phyloP scores from a whole-genome alignment of 2,329 filamentous ascomycete genomes.

The Xylariaceae sp. region DNA sequence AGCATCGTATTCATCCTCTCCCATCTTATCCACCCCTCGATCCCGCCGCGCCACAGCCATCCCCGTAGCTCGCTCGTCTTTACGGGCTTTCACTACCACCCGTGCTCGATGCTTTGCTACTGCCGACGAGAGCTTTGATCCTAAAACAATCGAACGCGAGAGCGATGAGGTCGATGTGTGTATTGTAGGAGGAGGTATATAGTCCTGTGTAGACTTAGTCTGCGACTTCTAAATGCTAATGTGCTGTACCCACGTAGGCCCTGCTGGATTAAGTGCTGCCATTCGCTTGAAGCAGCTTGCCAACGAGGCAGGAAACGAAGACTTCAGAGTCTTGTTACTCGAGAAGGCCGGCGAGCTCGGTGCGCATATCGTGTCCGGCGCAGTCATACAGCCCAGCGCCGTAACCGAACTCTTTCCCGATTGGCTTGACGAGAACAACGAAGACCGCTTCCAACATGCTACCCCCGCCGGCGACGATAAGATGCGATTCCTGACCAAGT shows the following conservation, averaged over 20 bases:
- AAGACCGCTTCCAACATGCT: constrained; percentile 79
- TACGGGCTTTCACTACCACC: constrained; percentile 39
- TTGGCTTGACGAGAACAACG: constrained; percentile 88
- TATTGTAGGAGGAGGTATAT: constrained; percentile 80
- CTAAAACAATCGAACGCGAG: constrained; percentile 73
- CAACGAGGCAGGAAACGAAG: constrained; percentile 90
- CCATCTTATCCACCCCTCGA: constrained; percentile 8
- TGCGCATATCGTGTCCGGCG: constrained; percentile 92
- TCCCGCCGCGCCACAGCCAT: constrained; percentile 14
- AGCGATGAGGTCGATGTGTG: constrained; percentile 93
- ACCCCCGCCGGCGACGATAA: constrained; percentile 80
- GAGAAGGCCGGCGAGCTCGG: constrained; percentile 96
- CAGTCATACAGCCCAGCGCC: constrained; percentile 86
- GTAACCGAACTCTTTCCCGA: constrained; percentile 89
- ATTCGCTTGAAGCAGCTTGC: constrained; percentile 95
- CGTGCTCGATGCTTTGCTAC: constrained; percentile 28
- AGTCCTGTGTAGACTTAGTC: constrained; percentile 13
- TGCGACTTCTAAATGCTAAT: constrained; percentile 8
- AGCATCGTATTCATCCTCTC: constrained; percentile 23
- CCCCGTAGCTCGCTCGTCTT: constrained; percentile 11
- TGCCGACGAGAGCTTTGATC: constrained; percentile 61
- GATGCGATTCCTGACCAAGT: constrained; percentile 93
- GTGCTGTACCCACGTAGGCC: constrained; percentile 48
- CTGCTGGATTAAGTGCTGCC: constrained; percentile 85
- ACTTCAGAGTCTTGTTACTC: constrained; percentile 87